Evolutionary conservation across 2,329 filamentous ascomycete species (phyloP).

Genomic region (Cercospora canescens): DNA sequence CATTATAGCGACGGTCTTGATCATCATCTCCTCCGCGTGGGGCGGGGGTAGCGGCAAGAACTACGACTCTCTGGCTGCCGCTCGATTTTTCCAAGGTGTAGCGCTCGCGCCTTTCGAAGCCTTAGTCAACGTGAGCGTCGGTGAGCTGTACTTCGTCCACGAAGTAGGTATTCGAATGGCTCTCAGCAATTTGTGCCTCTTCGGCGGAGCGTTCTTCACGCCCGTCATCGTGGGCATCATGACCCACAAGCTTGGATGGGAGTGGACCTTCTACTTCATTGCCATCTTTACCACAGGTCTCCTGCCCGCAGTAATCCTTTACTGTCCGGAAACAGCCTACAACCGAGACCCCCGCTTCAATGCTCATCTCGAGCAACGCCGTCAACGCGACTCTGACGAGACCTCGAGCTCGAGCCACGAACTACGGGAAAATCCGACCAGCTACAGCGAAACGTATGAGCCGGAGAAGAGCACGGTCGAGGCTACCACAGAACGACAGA

Average conservation of each 20-base stretch:
- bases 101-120: slow-evolving; percentile 87
- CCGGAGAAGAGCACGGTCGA: neutral
- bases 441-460: neutral
- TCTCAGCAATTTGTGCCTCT: slow-evolving; percentile 68
- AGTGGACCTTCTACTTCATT: slow-evolving; percentile 86
- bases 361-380: slow-evolving; percentile 58
- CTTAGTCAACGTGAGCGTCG: slow-evolving; percentile 83
- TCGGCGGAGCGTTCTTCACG: slow-evolving; percentile 72
- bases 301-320: slow-evolving; percentile 71
- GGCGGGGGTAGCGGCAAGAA: slow-evolving; percentile 66
- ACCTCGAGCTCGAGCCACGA: slow-evolving; percentile 9
- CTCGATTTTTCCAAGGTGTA: slow-evolving; percentile 82
- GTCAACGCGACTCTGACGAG: neutral
- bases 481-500: neutral
- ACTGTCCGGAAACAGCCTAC: slow-evolving; percentile 84
- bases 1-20: slow-evolving; percentile 70
- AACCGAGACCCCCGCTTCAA: slow-evolving; percentile 66
- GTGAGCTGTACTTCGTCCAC: slow-evolving; percentile 89
- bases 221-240: slow-evolving; percentile 91
- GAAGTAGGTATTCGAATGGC: slow-evolving; percentile 84
- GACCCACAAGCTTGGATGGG: slow-evolving; percentile 72
- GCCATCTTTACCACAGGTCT: slow-evolving; percentile 76
- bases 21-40: slow-evolving; percentile 76
- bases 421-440: slow-evolving; percentile 5
- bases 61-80: slow-evolving; percentile 73